Percentiles rank a stretch among this genome's conserved stretches.
Conservation (phyloP, 306 rosid genomes). For the Ochetophila trinervis region DNA sequence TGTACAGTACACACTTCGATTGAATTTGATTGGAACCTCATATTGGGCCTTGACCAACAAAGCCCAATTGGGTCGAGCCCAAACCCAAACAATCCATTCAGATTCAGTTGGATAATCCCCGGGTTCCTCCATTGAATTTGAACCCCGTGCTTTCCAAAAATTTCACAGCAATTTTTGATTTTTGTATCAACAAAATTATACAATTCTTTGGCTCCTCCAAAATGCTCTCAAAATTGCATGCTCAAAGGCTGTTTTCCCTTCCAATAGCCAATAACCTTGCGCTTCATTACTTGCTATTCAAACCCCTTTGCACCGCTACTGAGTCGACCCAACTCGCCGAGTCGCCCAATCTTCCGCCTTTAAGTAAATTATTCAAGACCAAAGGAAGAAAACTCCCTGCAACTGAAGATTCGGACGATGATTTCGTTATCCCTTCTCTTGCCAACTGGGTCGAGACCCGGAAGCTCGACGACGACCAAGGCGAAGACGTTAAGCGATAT, state of each 20-base stretch:
- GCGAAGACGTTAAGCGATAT: slow-evolving; percentile 14
- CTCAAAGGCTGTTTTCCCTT: slow-evolving; percentile 18
- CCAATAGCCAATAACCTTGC: slow-evolving; percentile 22
- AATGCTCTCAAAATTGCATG: slow-evolving; percentile 37
- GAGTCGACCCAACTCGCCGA: slow-evolving; percentile 30
- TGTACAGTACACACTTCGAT: too few relatives aligned
- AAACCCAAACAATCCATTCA: too few relatives aligned
- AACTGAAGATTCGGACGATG: slow-evolving; percentile 23
- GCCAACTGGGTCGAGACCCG: slow-evolving; percentile 17
- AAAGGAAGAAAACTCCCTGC: slow-evolving; percentile 24
- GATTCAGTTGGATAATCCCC: too few relatives aligned
- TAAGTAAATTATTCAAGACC: slow-evolving; percentile 52
- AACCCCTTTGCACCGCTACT: slow-evolving; percentile 41
- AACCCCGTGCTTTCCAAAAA: too few relatives aligned
- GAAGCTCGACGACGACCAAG: slow-evolving; percentile 16
- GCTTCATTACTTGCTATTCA: slow-evolving; percentile 11
- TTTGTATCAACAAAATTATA: too few relatives aligned
- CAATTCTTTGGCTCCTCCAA: not conserved
- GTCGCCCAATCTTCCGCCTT: slow-evolving; percentile 65
- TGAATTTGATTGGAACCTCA: too few relatives aligned
- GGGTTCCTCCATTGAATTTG: too few relatives aligned
- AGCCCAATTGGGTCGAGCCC: too few relatives aligned
- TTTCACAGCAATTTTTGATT: too few relatives aligned
- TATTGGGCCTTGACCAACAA: too few relatives aligned
- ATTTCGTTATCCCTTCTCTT: slow-evolving; percentile 81